Conservation (phyloP, 495 filamentous ascomycete genomes). For the Copromyces sp. region DNA sequence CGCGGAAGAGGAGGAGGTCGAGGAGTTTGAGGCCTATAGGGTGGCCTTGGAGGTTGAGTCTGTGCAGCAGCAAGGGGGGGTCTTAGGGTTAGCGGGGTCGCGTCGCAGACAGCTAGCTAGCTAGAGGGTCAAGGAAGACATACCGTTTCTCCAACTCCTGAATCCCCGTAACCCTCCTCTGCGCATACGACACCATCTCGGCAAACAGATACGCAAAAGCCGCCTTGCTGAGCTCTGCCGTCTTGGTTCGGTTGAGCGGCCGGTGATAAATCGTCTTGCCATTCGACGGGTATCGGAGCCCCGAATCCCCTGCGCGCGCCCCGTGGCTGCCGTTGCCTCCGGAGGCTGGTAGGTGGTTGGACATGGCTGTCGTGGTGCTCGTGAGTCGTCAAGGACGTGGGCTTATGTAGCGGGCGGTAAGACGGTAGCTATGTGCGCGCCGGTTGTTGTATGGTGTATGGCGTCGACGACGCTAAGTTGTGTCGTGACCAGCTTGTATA, state of each 20-base stretch:
- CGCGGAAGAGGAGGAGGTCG: constrained; percentile 82
- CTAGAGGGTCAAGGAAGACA: constrained; percentile 5
- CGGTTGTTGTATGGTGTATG: neutral
- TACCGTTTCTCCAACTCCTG: constrained; percentile 88
- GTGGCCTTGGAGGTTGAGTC: constrained; percentile 90
- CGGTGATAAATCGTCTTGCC: constrained; percentile 98
- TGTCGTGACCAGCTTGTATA: neutral
- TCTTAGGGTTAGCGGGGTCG: neutral
- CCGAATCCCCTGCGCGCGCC: constrained; percentile 28
- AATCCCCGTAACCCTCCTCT: constrained; percentile 79
- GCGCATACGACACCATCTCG: constrained; percentile 95
- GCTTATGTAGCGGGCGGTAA: neutral
- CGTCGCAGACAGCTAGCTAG: no score
- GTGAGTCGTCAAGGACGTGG: neutral
- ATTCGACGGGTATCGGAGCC: constrained; percentile 87
- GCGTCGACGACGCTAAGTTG: neutral
- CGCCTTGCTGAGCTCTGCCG: constrained; percentile 77
- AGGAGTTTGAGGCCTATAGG: constrained; percentile 88
- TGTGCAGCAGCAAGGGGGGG: constrained; percentile 26
- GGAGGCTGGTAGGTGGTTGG: neutral
- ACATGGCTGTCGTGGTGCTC: neutral
- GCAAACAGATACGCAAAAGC: constrained; percentile 93
- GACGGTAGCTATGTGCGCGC: neutral
- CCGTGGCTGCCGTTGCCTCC: neutral
- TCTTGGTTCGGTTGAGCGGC: constrained; percentile 78